phyloP scores from a whole-genome alignment of 2,329 filamentous ascomycete species.

The Fusarium tupiense region DNA sequence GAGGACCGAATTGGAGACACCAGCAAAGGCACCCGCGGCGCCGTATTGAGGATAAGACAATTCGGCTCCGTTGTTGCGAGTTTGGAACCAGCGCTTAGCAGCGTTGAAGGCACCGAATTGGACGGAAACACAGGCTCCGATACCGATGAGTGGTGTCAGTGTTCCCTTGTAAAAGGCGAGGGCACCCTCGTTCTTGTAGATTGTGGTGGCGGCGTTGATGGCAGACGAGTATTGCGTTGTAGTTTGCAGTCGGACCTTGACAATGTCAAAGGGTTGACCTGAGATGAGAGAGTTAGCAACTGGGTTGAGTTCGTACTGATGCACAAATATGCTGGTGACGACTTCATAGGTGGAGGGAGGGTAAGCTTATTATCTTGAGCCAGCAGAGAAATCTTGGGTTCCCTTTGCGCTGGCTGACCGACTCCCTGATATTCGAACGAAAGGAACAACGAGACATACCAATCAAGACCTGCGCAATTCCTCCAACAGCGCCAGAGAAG shows the following conservation, averaged over 20 bases:
- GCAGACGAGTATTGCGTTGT: conserved; percentile 83
- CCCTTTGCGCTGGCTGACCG: neutral
- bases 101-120: conserved; percentile 98
- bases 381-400: too few species aligned
- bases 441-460: conserved; percentile 60
- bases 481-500: conserved; percentile 88
- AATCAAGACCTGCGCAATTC: conserved; percentile 91
- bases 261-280: conserved; percentile 85
- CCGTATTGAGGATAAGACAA: conserved; percentile 91
- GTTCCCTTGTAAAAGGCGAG: conserved; percentile 99
- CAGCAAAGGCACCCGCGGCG: conserved; percentile 88
- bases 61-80: conserved; percentile 69
- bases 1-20: conserved; percentile 86
- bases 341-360: conserved; percentile 23
- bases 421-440: neutral
- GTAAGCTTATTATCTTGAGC: conserved; percentile 15
- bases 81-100: conserved; percentile 86
- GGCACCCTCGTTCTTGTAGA: conserved; percentile 88
- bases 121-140: conserved; percentile 97
- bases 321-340: neutral
- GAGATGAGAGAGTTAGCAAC: conserved; percentile 2
- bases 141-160: conserved; percentile 91
- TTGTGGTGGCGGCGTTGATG: conserved; percentile 80
- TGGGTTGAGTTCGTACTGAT: neutral
- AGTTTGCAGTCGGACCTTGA: conserved; percentile 97